Base-by-base conservation (phyloP, 331 rosid genomes). In the Acacia pycnantha region DNA sequence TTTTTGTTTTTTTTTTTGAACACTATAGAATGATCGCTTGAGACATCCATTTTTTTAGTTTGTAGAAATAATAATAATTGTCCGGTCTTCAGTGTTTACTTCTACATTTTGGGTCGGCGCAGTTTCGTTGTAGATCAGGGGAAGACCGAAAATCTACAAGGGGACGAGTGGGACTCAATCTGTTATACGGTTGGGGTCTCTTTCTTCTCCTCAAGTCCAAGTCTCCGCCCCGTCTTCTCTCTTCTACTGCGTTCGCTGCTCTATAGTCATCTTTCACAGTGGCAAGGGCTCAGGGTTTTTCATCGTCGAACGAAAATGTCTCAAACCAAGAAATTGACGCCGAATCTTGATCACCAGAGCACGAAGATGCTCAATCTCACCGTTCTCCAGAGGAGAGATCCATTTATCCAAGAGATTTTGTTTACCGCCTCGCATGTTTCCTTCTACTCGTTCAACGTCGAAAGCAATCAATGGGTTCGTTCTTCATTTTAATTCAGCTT, bases 391-490 rank as follows among this genome's bases (percentile, higher is more conserved):
- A 83, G 98, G 82, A 88, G 87, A 70, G 99, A 95, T 84, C 94
- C 94, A 2, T 93, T 86, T 88, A 88, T 95, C 74, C 97, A 90
- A 74, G 96, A 95, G 90, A 95, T 95, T 88, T 88, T 95, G 72
- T 93, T 95, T 88, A 95, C 98, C 53, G 98, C 98, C 0, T 95
- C 98, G 0, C 99, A 95, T 61, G 99, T 95, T 18, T 88, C 97
- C 40, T 90, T 92, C 88, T 95, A 95, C 75, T 97, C 87, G 82
- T 93, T 95, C 85, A 95, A 93, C 79, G 87, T 95, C 88, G 94
- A 93, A 21, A 89, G 83, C 65, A 93, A 85, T 70, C 94, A 92
- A 89, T 95, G 99, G 99, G 98, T 94, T 73, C 77, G 94, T 88
- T 84, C 76, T 77, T 73, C 62, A 5, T 26, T 83, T 77, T 44